These are phyloP conservation scores for Chloranthus sessilifolius DNA, from an alignment of 164 flowering plant genomes.

Conservation along the genomic window DNA sequence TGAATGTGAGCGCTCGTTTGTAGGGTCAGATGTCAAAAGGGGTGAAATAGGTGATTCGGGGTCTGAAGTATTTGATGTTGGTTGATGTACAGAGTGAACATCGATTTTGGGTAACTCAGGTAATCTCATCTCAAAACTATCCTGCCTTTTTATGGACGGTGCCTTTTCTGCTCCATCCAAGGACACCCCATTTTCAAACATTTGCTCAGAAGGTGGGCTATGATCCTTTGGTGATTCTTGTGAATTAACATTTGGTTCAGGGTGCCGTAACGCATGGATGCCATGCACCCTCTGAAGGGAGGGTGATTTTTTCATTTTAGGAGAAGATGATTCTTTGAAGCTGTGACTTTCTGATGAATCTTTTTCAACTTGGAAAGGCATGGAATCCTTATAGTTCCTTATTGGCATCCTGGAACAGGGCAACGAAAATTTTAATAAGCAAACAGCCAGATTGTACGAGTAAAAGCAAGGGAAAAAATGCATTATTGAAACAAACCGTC, in stretches of 20 bases:
- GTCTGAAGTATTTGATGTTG: slow-evolving; percentile 63
- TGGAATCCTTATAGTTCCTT: slow-evolving; percentile 54
- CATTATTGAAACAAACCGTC: slow-evolving; percentile 1
- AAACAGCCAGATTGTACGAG: background rate
- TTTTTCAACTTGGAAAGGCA: slow-evolving; percentile 77
- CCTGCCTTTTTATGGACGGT: slow-evolving; percentile 77
- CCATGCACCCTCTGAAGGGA: slow-evolving; percentile 80
- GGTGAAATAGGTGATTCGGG: slow-evolving; percentile 99
- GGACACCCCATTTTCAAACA: slow-evolving; percentile 62
- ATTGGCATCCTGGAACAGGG: slow-evolving; percentile 60
- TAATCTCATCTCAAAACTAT: slow-evolving; percentile 90
- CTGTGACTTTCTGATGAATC: slow-evolving; percentile 73
- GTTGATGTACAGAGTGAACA: slow-evolving; percentile 58
- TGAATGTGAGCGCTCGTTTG: slow-evolving; percentile 94
- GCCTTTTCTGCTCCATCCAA: slow-evolving; percentile 58
- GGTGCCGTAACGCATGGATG: slow-evolving; percentile 35
- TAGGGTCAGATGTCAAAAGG: slow-evolving; percentile 88
- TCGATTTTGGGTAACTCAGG: slow-evolving; percentile 90
- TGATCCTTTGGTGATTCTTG: slow-evolving; percentile 68
- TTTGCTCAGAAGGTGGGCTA: slow-evolving; percentile 78
- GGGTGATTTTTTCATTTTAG: slow-evolving; percentile 79
- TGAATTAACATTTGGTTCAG: slow-evolving; percentile 44
- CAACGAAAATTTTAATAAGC: background rate
- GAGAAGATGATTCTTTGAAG: slow-evolving; percentile 83
- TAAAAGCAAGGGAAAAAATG: slow-evolving; percentile 5